Base-by-base conservation (phyloP, 352 stramenopile species). In the Thalassiosira exigua region DNA sequence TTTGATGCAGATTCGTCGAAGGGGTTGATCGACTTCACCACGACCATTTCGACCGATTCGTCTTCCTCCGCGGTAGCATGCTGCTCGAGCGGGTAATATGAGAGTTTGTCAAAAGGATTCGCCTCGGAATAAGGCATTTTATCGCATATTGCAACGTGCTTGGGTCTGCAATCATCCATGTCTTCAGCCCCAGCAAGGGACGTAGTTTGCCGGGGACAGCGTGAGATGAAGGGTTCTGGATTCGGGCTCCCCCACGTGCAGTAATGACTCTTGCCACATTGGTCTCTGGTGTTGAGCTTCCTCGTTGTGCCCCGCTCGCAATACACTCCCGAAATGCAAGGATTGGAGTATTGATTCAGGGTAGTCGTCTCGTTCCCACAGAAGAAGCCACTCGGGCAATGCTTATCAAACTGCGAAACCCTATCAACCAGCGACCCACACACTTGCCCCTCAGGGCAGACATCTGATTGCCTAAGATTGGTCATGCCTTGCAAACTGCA, bases 351-450 rank as follows among this genome's bases (percentile, higher is more conserved):
- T 83, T 98, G 95, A 17, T 93, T 76, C 7, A 84, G 76, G 12
- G 96, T 91, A 0, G 90, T 92, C 27, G 95, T 98, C 27, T 92
- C 89, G 1, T 91, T 85, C 17, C 84, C 88, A 62, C 96, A 98
- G 74, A 95, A 98, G 48, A 96, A 92, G 1, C 97, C 97, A 22
- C 86, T 95, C 22, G 96, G 94, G 52, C 96, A 98, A 61, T 97
- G 77, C 54, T 98, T 94, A 36, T 94, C 83, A 69, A 98, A 98
- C 77, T 98, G 95, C 3, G 75, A 87, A 50, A 87, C 87, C 12
- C 95, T 86, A 52, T 98, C 96, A 22, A 96, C 98, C 27, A 93
- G 94, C 52, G 96, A 92, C 19, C 96, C 96, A 84, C 97, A 99
- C 0, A 97, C 92, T 75, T 97, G 95, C 0, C 97, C 97, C 30